Base-by-base conservation (phyloP, 129 eudicot genomes). In the Ambrosia artemisiifolia region DNA sequence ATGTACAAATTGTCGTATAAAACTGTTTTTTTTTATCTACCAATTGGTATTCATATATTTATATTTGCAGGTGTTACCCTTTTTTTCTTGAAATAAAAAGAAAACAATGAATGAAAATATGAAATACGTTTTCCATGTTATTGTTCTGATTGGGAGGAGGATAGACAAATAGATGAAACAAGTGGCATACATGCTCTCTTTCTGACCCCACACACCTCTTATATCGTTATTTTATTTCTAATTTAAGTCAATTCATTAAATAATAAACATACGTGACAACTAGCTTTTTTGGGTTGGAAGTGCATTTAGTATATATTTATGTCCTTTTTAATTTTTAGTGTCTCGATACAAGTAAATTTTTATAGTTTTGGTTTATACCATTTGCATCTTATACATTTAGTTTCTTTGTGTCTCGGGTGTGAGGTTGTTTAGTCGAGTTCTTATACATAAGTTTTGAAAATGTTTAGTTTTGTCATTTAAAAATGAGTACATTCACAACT, bases 141-240 rank as follows among this genome's bases (percentile, higher is more conserved):
- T 28, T 49, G 28, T 71, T 71, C 46, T 63, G 73, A 78, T 67
- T 71, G 71, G 79, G 74, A 71, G 72, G 67, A 71, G 67, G 69
- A 71, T 28, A 71, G 65, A 63, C 77, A 71, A 63, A 28, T 70
- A 40, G 32, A 75, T 8, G 55, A n/a, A 83, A 74, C 88, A 86
- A 80, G 86, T 86, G 88, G 78, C 92, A 56, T 66, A 43, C 86
- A 83, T 83, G 86, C 84, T 78, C 30, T 28, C 47, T 19, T 16
- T 72, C 9, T 38, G 83, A 47, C 55, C 84, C 80, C 83, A 81
- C 78, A 63, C 60, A 67, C 80, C 73, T 73, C 75, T 10, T 60
- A 3, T 40, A 7, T 40, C 44, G 5, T 36, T 40, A 40, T 40
- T 40, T 10, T 40, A 40, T 60, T 60, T 12, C 40, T 60, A 60